Percentiles rank a stretch among this genome's conserved stretches.
Evolutionary conservation across 1,284 basidiomycete species (phyloP).

Genomic region (Laetiporus sulphureus): DNA sequence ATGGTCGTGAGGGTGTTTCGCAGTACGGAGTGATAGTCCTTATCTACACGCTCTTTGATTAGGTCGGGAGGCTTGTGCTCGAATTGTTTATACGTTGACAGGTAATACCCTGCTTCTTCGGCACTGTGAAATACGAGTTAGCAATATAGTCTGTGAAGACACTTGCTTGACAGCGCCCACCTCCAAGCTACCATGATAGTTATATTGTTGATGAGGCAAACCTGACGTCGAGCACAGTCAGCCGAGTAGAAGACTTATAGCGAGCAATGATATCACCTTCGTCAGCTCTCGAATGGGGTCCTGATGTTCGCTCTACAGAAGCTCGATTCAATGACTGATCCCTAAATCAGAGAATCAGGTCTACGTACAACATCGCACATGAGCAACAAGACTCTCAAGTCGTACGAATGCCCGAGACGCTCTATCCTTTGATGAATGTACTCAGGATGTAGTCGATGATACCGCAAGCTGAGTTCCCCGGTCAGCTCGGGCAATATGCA

Average conservation of each 20-base stretch:
- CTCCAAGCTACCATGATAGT: conserved; percentile 92
- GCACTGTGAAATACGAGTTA: conserved; percentile 36
- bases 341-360: conserved; percentile 9
- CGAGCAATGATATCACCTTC: conserved; percentile 39
- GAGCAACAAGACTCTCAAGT: conserved; percentile 82
- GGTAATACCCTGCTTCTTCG: conserved; percentile 90
- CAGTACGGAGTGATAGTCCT: conserved; percentile 79
- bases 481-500: background rate
- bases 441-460: conserved; percentile 96
- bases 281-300: conserved; percentile 90
- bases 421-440: conserved; percentile 92
- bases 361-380: conserved; percentile 84
- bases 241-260: background rate
- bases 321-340: background rate
- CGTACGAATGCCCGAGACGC: conserved; percentile 77
- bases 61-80: conserved; percentile 91
- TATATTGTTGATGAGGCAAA: conserved; percentile 86
- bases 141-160: background rate
- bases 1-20: conserved; percentile 87
- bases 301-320: conserved; percentile 78
- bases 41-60: conserved; percentile 91
- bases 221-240: conserved; percentile 30
- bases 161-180: conserved; percentile 40
- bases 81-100: conserved; percentile 88
- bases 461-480: conserved; percentile 62